Evolutionary conservation across 768 basidiomycete species (phyloP), one percentile per base, ranked within the genome.

Genomic region (Candolleomyces aberdarensis): DNA sequence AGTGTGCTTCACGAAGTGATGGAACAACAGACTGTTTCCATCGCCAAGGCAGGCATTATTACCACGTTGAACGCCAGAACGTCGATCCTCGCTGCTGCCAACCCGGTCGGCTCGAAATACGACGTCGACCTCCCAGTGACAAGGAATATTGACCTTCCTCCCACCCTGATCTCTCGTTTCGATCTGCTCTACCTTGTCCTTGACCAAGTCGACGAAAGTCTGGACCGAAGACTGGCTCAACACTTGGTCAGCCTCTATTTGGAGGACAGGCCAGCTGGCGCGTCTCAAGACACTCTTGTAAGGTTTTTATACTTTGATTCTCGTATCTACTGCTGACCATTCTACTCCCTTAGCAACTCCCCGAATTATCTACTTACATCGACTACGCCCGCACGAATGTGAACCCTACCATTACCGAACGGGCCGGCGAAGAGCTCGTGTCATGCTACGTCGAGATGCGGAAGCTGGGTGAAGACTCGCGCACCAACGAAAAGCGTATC

Each of bases 21-120:
- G 96, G 92, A 98, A 84, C 96, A 98, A 87, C 96, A 98, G 87
- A 98, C 96, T 0, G 96, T 98, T 19, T 98, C 96, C 4, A 96
- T 98, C 63, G 97, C 97, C 6, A 99, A 98, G 75, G 97, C 97
- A 0, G 97, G 97, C 10, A 99, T 99, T 65, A 98, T 98, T 69
- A 98, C 97, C 0, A 99, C 97, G 0, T 80, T 99, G 61, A 99
- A 99, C 67, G 97, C 97, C 0, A 83, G 97, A n/a, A 98, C 97
- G 0, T 98, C 96, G 0, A 95, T 99, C 65, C 82, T 99, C 10
- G 97, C 97, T 1, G 97, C 96, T 6, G 97, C 97, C 22, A 98
- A 99, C 71, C 97, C 97, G 0, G 92, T 98, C 29, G 94, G 92
- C 17, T 96, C 94, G 0, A 94, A 93, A 71, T 98, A 98, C 76